Base-by-base conservation (phyloP, 2,329 filamentous ascomycete genomes). In the Monosporascus sp. region DNA sequence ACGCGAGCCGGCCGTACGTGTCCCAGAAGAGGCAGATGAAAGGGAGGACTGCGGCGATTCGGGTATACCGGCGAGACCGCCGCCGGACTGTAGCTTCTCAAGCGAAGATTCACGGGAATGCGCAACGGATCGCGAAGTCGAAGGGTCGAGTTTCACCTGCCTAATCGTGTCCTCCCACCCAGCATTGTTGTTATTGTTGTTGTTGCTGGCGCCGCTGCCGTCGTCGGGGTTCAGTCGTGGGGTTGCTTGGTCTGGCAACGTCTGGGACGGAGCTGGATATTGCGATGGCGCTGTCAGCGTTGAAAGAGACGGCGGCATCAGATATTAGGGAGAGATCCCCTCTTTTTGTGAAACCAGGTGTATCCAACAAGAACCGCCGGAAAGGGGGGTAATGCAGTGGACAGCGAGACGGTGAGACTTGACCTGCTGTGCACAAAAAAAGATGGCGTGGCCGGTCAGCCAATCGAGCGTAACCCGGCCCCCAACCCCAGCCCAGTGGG, bases 101-200 rank as follows among this genome's bases (percentile, higher is more conserved):
- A 76, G 69, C 48, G 80, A 83, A n/a, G 80, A 81, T 54, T 82
- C 78, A 65, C 80, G 77, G 27, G 81, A 82, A 61, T 83, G 80
- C 52, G 74, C 65, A 55, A 73, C 68, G 52, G 72, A 70, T 57
- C 75, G 71, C 60, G 69, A 64, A 52, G 64, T 60, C 51, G 68
- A 57, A 44, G 68, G 61, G 55, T 78, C 76, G 59, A 74, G 65
- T 53, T 69, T 67, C 56, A 68, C 62, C 53, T 77, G 76, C 57
- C 77, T 77, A 55, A 82, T 67, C 47, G 79, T 81, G 58, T 70
- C 71, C 59, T 81, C 74, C 78, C 79, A 79, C 52, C 71, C 68
- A 60, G 55, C 80, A 74, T 63, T 75, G 76, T 27, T 15, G 20
- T 20, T 75, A 76, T 25, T 14, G 41, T 20, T 44, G 22, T 22